These are phyloP conservation scores for Dipodascus geniculatus DNA, from an alignment of 805 yeast genomes.

Conservation along the genomic window DNA sequence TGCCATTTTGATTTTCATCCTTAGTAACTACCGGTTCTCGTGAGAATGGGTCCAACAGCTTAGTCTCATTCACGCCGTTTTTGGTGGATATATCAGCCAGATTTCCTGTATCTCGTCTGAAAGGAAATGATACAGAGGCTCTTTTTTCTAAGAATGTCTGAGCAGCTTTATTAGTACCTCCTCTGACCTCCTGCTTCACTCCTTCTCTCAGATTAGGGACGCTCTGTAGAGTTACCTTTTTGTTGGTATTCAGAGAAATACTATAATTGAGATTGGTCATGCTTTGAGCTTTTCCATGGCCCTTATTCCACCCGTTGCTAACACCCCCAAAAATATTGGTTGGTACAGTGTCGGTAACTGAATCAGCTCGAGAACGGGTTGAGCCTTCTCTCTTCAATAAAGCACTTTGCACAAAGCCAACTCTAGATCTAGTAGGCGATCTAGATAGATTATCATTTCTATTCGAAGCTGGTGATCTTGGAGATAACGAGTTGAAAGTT, in stretches of 20 bases:
- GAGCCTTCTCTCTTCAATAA: conserved; percentile 17
- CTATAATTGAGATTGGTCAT: neutral
- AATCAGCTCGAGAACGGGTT: neutral
- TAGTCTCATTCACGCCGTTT: too few relatives aligned
- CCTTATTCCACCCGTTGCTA: neutral
- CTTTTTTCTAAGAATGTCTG: neutral
- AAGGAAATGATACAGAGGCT: neutral
- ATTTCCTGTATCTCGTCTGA: neutral
- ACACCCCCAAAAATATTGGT: neutral
- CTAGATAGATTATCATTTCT: conserved; percentile 5
- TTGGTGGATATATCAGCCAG: too few relatives aligned
- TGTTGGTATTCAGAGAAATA: neutral
- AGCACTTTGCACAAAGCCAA: conserved; percentile 20
- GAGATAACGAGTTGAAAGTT: neutral
- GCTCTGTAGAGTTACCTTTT: neutral
- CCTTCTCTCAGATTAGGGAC: neutral
- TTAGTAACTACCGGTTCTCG: too few relatives aligned
- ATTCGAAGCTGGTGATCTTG: neutral
- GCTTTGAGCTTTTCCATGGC: neutral
- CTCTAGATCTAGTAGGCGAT: conserved; percentile 14
- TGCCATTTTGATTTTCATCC: too few relatives aligned
- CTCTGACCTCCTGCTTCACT: neutral
- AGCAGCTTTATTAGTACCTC: neutral
- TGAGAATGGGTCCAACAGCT: neutral
- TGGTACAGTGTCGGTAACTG: neutral